Evolutionary conservation across 352 stramenopile genomes (phyloP), one percentile per base, ranked within the genome.

Genomic region (Pythium aquatile): DNA sequence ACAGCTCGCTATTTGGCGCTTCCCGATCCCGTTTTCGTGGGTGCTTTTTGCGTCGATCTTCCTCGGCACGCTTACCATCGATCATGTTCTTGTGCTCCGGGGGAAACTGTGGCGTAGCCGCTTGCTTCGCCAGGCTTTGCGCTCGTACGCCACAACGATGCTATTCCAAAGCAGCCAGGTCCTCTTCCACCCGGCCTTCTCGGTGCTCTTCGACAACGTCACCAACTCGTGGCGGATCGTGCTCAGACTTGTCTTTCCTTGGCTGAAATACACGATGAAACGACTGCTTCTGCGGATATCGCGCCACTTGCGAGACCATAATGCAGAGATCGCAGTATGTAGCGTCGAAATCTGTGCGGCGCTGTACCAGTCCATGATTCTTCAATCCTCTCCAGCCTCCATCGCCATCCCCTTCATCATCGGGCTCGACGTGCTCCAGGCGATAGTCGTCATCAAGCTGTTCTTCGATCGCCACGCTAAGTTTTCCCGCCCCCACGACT

Each of bases 171-270:
- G 29, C 32, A 37, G 32, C 24, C 63, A 69, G 54, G 44, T 65
- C n/a, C 9, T 55, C 14, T 29, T 69, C 48, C 65, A 69, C 47
- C 63, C 63, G 14, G 56, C 29, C 7, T 65, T 69, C 49, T 60
- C 63, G 2, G 48, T 56, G 37, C 17, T 61, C 13, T 69, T 65
- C 28, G 63, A 69, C 14, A 33, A 49, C 16, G 55, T 55, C 8
- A 39, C 49, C 26, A 32, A 33, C 3, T 9, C 17, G 20, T 37
- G 14, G 32, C 55, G 42, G 2, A 28, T 69, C 39, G 35, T 42
- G 11, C 55, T 69, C 30, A 61, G 47, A 14, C 4, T 64, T 13
- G 4, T 48, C 24, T 69, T 65, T 40, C 63, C 63, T 7, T 16
- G 56, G 9, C 6, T 61, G 9, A 69, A 69, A 32, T 44, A 56